Percentiles rank a stretch among this genome's conserved stretches.
phyloP scores from a whole-genome alignment of 495 filamentous ascomycete species.

The Hypoxylon lenormandii region DNA sequence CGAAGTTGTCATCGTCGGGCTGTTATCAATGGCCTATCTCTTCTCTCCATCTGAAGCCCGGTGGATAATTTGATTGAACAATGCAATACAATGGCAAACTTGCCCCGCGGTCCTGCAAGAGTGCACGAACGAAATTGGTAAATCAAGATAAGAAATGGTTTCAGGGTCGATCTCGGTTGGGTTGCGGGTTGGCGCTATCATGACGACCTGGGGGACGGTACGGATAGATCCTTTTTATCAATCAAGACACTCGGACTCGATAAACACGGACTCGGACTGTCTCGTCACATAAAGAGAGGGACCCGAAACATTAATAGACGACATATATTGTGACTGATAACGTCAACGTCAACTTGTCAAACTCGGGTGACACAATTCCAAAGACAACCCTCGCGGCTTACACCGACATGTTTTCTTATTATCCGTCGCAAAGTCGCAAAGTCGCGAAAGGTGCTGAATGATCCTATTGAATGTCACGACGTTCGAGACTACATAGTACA shows the following conservation, averaged over 20 bases:
- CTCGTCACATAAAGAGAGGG: constrained; percentile 11
- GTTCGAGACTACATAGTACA: too few relatives aligned
- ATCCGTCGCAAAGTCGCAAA: neutral
- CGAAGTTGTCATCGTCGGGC: neutral
- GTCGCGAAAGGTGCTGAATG: too few relatives aligned
- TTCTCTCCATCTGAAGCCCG: neutral
- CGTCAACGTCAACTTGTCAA: constrained; percentile 19
- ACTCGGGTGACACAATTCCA: constrained; percentile 27
- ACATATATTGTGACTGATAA: constrained; percentile 39
- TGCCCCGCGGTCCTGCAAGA: constrained; percentile 2
- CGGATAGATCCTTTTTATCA: constrained; percentile 44
- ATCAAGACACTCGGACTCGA: constrained; percentile 38
- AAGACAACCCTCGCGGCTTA: neutral
- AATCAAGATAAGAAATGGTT: constrained; percentile 26
- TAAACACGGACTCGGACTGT: constrained; percentile 21
- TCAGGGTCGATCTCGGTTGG: constrained; percentile 43
- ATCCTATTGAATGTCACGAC: too few relatives aligned
- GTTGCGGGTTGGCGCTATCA: constrained; percentile 38
- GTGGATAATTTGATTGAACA: neutral
- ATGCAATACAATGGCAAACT: neutral
- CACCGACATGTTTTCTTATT: neutral
- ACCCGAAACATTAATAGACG: constrained; percentile 41
- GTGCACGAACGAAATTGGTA: constrained; percentile 10
- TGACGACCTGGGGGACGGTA: constrained; percentile 6
- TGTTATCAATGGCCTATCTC: neutral